Evolutionary conservation across 257 asterid species (phyloP).

Genomic region (Fraxinus quadrangulata): DNA sequence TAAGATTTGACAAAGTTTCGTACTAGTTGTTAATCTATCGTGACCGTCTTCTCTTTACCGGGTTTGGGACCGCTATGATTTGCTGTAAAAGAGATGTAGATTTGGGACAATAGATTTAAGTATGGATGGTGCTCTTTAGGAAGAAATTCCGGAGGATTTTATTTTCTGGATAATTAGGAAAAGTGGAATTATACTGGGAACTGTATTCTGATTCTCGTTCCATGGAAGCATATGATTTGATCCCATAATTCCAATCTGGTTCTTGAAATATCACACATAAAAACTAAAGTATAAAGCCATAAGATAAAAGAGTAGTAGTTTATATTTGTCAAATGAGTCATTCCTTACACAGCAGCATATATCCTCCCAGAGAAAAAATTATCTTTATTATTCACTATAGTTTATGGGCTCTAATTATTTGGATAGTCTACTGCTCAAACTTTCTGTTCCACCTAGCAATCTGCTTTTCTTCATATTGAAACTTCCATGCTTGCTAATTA

Average conservation of each 20-base stretch:
- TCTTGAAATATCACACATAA: not conserved
- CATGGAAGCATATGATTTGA: conserved; percentile 33
- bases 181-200: conserved; percentile 3
- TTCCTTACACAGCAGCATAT: conserved; percentile 1
- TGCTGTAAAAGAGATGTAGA: not conserved
- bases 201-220: conserved; percentile 26
- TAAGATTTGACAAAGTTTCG: no score
- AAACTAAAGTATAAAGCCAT: conserved; percentile 8
- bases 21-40: not conserved
- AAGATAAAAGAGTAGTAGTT: not conserved
- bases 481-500: not conserved
- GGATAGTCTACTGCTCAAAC: not conserved
- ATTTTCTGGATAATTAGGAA: conserved; percentile 25
- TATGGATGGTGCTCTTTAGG: not conserved
- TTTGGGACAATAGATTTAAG: not conserved
- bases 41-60: not conserved
- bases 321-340: conserved; percentile 12
- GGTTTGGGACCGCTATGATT: not conserved
- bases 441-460: not conserved
- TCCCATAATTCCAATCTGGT: conserved; percentile 24
- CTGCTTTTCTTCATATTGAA: not conserved
- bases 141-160: conserved; percentile 17
- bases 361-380: not conserved
- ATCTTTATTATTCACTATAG: not conserved
- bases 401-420: not conserved